These are phyloP conservation scores for Colletotrichum gigasporum DNA, from an alignment of 2,329 filamentous ascomycete species.

Conservation along the genomic window DNA sequence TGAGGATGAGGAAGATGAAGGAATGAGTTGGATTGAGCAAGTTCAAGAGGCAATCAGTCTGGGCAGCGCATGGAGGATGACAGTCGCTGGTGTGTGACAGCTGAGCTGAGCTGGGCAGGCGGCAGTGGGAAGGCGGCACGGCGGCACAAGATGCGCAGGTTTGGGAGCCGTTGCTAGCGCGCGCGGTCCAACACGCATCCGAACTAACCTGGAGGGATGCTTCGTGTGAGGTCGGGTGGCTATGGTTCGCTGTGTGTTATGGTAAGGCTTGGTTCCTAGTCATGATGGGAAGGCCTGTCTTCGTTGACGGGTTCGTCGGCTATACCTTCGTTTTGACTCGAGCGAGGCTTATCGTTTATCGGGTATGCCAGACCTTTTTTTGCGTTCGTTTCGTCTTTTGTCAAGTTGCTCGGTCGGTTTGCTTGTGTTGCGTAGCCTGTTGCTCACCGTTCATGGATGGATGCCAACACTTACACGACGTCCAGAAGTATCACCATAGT, in stretches of 20 bases:
- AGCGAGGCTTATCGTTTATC: not conserved
- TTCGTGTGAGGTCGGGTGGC: not conserved
- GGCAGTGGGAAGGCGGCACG: not conserved
- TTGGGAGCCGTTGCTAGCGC: slow-evolving; percentile 4
- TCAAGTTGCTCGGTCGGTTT: not conserved
- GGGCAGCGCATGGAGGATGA: not conserved
- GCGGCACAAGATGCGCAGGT: not conserved
- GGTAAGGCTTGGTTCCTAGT: too few relatives aligned
- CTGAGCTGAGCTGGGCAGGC: not conserved
- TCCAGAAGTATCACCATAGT: not conserved
- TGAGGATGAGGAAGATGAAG: not conserved
- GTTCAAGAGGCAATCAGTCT: slow-evolving; percentile 23
- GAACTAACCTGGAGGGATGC: not conserved
- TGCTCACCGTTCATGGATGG: not conserved
- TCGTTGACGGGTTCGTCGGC: not conserved
- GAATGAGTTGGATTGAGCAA: slow-evolving; percentile 34
- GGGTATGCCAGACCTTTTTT: too few relatives aligned
- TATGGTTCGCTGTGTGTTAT: too few relatives aligned
- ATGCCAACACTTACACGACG: not conserved
- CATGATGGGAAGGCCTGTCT: too few relatives aligned
- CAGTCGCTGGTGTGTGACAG: not conserved
- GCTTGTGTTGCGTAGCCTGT: not conserved
- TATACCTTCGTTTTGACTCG: not conserved
- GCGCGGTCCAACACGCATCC: not conserved
- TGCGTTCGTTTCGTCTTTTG: not conserved